Conservation (phyloP, 2,329 filamentous ascomycete species). For the Mycosphaerella sp. region DNA sequence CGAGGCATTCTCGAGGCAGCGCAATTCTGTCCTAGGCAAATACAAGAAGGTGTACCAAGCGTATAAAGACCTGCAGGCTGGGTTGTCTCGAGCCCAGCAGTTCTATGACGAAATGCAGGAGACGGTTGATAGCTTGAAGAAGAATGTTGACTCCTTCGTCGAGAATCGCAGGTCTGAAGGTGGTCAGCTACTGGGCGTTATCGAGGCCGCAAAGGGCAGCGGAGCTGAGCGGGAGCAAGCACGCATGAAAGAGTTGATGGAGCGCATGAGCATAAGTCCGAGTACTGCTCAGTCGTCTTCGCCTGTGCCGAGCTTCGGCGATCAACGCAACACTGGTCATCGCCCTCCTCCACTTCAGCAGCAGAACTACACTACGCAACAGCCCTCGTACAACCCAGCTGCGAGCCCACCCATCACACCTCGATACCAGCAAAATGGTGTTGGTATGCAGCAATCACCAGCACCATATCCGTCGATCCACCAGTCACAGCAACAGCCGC, state of each 20-base stretch:
- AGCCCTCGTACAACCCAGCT: constrained; percentile 45
- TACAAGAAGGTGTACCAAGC: constrained; percentile 91
- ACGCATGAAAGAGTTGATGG: constrained; percentile 82
- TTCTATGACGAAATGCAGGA: constrained; percentile 81
- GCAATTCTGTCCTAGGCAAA: constrained; percentile 70
- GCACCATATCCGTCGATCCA: constrained; percentile 24
- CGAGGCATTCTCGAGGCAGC: constrained; percentile 76
- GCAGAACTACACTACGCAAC: constrained; percentile 38
- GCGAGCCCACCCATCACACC: constrained; percentile 44
- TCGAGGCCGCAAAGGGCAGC: constrained; percentile 69
- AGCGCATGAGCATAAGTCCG: constrained; percentile 80
- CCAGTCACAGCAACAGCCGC: constrained; percentile 17
- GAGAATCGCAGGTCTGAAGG: constrained; percentile 90
- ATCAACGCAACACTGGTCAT: constrained; percentile 22
- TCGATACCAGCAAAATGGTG: constrained; percentile 35
- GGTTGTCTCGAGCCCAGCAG: constrained; percentile 76
- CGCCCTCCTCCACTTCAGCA: constrained; percentile 42
- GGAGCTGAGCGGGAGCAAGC: constrained; percentile 78
- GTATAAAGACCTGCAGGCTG: constrained; percentile 82
- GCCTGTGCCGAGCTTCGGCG: constrained; percentile 31
- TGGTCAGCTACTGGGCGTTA: constrained; percentile 78
- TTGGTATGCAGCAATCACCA: constrained; percentile 31
- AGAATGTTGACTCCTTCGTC: constrained; percentile 79
- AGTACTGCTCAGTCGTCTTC: constrained; percentile 38
- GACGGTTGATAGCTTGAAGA: constrained; percentile 27